phyloP scores from a whole-genome alignment of 2,329 filamentous ascomycete genomes.

The Remersonia thermophila region DNA sequence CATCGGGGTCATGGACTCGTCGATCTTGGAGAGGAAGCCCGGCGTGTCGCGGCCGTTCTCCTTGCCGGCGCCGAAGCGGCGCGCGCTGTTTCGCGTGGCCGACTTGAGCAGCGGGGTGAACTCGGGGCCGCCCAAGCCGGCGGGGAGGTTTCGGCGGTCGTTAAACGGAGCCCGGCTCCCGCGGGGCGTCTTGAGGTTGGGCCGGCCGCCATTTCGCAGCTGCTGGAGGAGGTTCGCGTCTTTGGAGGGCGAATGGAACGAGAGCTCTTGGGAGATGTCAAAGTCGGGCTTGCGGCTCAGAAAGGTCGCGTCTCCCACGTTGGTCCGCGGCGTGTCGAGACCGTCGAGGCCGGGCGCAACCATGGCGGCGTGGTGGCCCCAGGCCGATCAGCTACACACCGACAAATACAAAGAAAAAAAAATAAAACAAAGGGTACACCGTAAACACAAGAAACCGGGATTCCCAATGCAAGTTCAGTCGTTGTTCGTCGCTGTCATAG shows the following conservation, averaged over 20 bases:
- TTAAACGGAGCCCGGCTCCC: slow-evolving; percentile 54
- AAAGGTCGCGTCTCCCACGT: slow-evolving; percentile 73
- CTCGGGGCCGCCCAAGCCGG: slow-evolving; percentile 55
- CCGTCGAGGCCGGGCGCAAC: slow-evolving; percentile 49
- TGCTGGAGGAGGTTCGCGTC: slow-evolving; percentile 65
- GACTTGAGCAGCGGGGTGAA: slow-evolving; percentile 91
- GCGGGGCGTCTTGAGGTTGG: slow-evolving; percentile 61
- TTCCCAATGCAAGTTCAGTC: background rate
- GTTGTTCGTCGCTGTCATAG: background rate
- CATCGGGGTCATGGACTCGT: slow-evolving; percentile 62
- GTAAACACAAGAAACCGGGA: too few species aligned
- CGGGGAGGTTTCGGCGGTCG: slow-evolving; percentile 59
- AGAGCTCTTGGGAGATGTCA: slow-evolving; percentile 77
- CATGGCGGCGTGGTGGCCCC: slow-evolving; percentile 34
- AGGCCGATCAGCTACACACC: too few species aligned
- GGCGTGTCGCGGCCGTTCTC: slow-evolving; percentile 54
- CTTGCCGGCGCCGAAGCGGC: slow-evolving; percentile 42
- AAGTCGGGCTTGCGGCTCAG: slow-evolving; percentile 58
- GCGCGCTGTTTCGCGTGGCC: slow-evolving; percentile 59
- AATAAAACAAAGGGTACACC: background rate
- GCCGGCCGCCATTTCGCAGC: slow-evolving; percentile 52
- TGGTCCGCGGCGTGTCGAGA: slow-evolving; percentile 79
- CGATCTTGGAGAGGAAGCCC: slow-evolving; percentile 53
- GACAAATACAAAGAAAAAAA: too few species aligned
- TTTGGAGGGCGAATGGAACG: slow-evolving; percentile 71